These are phyloP conservation scores for Vitis rupestris DNA, from an alignment of 164 flowering plant genomes.

Conservation along the genomic window DNA sequence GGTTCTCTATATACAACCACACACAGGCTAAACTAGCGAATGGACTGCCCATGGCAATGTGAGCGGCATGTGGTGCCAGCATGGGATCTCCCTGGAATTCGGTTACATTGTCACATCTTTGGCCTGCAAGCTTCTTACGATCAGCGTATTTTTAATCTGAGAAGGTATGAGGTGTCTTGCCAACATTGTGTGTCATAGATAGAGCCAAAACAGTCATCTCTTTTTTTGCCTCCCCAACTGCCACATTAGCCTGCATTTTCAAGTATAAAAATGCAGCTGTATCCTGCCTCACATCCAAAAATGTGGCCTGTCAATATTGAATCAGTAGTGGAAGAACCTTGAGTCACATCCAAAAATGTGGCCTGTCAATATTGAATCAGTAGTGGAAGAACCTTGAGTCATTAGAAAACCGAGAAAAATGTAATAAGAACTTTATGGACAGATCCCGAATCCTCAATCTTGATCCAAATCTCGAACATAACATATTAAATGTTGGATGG, in stretches of 20 bases:
- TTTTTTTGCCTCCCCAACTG: conserved; percentile 15
- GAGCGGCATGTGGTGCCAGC: conserved; percentile 16
- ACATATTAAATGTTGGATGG: too few species aligned
- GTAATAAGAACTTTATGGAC: too few species aligned
- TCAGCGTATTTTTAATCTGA: neutral
- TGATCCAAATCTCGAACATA: conserved; percentile 1
- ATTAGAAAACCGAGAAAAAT: too few species aligned
- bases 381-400: neutral
- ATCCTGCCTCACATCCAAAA: neutral
- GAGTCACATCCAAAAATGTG: neutral
- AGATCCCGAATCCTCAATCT: neutral
- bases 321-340: neutral
- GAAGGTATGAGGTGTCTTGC: neutral
- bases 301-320: conserved; percentile 6
- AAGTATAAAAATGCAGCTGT: conserved; percentile 6
- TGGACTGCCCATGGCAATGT: neutral
- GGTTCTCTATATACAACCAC: conserved; percentile 1
- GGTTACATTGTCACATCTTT: conserved; percentile 12
- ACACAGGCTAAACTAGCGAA: neutral
- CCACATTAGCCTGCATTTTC: conserved; percentile 17
- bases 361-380: conserved; percentile 7
- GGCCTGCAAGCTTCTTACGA: conserved; percentile 18
- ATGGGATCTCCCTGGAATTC: conserved; percentile 6
- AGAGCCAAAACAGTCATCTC: conserved; percentile 14
- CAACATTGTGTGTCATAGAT: neutral